Evolutionary conservation across 1,284 basidiomycete genomes (phyloP), one percentile per base, ranked within the genome.

Genomic region (Sanghuangporus weigelae): DNA sequence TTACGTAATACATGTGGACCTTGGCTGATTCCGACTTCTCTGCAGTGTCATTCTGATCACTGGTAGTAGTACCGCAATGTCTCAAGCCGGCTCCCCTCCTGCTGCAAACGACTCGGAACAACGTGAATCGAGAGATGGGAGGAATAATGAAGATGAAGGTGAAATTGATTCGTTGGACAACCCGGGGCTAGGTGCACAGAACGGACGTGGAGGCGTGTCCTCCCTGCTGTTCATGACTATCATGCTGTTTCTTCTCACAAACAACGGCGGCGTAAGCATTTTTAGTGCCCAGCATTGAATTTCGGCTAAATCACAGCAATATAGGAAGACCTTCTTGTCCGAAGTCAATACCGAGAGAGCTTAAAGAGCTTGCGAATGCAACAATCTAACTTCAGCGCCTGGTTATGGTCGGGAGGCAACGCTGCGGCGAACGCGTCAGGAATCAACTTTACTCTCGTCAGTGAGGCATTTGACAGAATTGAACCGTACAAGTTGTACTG

Each of bases 161-260:
- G 55, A 50, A 31, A 35, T 59, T 7, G 56, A 63, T 36, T 49
- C 55, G 2, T 21, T 59, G 23, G 57, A 51, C 16, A 54, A 38
- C 16, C 56, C 62, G n/a, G 62, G 49, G n/a, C 40, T 62, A 16
- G 60, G 40, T 3, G 44, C 55, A 16, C 44, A 57, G 53, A 60
- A 35, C 19, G 42, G 53, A 16, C 78, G 85, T 3, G 81, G 81
- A 73, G 84, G 86, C 7, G 75, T 92, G 55, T 82, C 89, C 1
- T 86, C 86, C n/a, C 83, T 92, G 69, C 77, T 92, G 39, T 85
- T 92, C 76, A 78, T 91, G 65, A 83, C 79, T 67, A 82, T 92
- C 66, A 78, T 91, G 71, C 78, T 92, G 38, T 91, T 88, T 73
- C 81, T 92, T 80, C 81, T 92, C 71, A 88, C 86, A 40, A 88